A percentile compares a stretch with the other conserved stretches of the same genome.
These are phyloP conservation scores for Pythium biforme DNA, from an alignment of 352 stramenopile species.

Conservation along the genomic window DNA sequence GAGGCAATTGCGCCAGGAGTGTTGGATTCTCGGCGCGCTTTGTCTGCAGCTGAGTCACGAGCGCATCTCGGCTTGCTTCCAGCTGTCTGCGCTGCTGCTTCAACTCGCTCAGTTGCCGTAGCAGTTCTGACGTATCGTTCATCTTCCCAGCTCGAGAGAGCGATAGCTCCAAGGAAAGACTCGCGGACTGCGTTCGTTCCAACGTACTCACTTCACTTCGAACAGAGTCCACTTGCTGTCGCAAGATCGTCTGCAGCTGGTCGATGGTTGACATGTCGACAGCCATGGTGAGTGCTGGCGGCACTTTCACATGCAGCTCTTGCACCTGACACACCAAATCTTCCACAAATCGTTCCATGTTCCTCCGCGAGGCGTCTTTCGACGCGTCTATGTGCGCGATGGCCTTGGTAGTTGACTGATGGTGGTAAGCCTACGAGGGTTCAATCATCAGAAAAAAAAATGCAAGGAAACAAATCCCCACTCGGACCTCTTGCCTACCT, in stretches of 20 bases:
- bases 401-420: background rate
- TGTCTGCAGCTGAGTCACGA: constrained; percentile 1
- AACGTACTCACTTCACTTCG: constrained; percentile 18
- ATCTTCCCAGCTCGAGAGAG: background rate
- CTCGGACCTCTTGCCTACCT: background rate
- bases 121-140: constrained; percentile 2
- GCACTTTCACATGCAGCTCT: constrained; percentile 24
- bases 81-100: constrained; percentile 19
- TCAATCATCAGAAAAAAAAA: background rate
- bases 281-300: constrained; percentile 18
- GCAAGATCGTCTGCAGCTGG: constrained; percentile 23
- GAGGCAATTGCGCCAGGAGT: background rate
- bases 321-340: constrained; percentile 30
- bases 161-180: background rate
- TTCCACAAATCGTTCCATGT: constrained; percentile 32
- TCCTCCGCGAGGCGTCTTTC: constrained; percentile 8
- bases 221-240: constrained; percentile 9
- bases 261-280: constrained; percentile 23
- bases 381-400: constrained; percentile 3
- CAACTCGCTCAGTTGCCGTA: constrained; percentile 14
- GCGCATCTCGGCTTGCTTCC: constrained; percentile 14
- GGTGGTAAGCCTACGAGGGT: background rate
- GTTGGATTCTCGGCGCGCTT: background rate
- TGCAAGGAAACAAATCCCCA: background rate
- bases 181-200: constrained; percentile 8